These are phyloP conservation scores for Theileria annulata DNA, from an alignment of 169 alveolate genomes.

Conservation along the genomic window DNA sequence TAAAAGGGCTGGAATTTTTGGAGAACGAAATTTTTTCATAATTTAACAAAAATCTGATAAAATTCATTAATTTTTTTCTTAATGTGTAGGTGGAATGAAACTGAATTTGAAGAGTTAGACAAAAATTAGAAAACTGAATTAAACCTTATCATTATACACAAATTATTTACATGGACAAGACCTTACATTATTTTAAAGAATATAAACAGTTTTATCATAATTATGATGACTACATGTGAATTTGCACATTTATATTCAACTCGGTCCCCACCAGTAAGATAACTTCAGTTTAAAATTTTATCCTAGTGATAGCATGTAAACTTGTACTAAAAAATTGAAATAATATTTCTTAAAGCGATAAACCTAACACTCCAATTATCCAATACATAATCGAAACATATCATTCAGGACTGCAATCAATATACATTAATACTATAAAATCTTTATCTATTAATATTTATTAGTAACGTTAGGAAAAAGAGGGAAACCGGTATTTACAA, in stretches of 20 bases:
- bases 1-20: background rate
- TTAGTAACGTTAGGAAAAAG: background rate
- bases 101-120: background rate
- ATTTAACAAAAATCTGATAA: background rate
- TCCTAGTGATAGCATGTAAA: background rate
- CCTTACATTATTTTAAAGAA: background rate
- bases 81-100: background rate
- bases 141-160: background rate
- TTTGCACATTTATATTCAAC: background rate
- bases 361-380: slow-evolving; percentile 8
- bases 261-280: background rate
- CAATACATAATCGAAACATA: slow-evolving; percentile 69
- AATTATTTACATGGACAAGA: background rate
- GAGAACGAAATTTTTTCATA: background rate
- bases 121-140: background rate
- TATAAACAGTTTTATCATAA: too few species aligned
- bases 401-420: slow-evolving; percentile 51
- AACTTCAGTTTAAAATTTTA: background rate
- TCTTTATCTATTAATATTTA: background rate
- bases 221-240: background rate
- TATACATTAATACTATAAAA: slow-evolving; percentile 4
- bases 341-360: background rate
- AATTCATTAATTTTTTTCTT: background rate
- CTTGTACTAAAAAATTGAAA: background rate
- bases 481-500: background rate